Evolutionary conservation across 1,284 basidiomycete genomes (phyloP).

Genomic region (Cerrena zonata): DNA sequence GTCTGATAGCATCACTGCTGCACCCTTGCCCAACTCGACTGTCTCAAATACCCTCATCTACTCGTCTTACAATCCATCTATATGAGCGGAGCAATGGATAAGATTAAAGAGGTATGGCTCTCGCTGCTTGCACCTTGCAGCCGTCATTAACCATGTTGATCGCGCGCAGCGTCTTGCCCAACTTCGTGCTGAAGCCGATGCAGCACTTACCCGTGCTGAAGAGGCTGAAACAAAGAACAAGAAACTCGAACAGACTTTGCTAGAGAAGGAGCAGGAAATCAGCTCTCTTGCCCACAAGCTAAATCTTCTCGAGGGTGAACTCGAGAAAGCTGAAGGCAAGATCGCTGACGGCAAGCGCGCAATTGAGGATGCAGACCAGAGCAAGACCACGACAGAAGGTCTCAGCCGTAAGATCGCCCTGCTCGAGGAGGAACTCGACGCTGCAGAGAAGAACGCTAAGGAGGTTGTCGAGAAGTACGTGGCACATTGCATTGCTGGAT

Average conservation of each 20-base stretch:
- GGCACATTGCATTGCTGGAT: slow-evolving; percentile 1
- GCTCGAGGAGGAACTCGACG: slow-evolving; percentile 92
- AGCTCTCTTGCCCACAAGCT: slow-evolving; percentile 79
- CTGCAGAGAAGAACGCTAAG: slow-evolving; percentile 93
- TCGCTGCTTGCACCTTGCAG: neutral
- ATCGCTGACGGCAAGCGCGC: slow-evolving; percentile 67
- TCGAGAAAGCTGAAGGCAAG: slow-evolving; percentile 75
- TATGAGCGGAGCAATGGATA: slow-evolving; percentile 68
- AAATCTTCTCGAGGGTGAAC: slow-evolving; percentile 60
- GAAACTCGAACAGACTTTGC: slow-evolving; percentile 72
- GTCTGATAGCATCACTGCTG: slow-evolving; percentile 21
- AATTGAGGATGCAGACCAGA: slow-evolving; percentile 69
- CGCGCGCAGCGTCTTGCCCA: slow-evolving; percentile 58
- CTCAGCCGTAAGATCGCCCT: slow-evolving; percentile 84
- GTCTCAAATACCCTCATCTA: slow-evolving; percentile 12
- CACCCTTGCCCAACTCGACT: slow-evolving; percentile 22
- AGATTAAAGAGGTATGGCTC: slow-evolving; percentile 62
- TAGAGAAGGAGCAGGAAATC: slow-evolving; percentile 87
- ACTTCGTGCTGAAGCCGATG: slow-evolving; percentile 85
- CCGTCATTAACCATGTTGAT: neutral
- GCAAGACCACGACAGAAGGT: slow-evolving; percentile 72
- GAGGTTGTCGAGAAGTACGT: slow-evolving; percentile 95
- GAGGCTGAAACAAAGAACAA: slow-evolving; percentile 83
- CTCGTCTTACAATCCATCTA: slow-evolving; percentile 13
- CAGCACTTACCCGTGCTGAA: slow-evolving; percentile 74